phyloP scores from a whole-genome alignment of 495 filamentous ascomycete genomes.

The Oidiodendron maius region DNA sequence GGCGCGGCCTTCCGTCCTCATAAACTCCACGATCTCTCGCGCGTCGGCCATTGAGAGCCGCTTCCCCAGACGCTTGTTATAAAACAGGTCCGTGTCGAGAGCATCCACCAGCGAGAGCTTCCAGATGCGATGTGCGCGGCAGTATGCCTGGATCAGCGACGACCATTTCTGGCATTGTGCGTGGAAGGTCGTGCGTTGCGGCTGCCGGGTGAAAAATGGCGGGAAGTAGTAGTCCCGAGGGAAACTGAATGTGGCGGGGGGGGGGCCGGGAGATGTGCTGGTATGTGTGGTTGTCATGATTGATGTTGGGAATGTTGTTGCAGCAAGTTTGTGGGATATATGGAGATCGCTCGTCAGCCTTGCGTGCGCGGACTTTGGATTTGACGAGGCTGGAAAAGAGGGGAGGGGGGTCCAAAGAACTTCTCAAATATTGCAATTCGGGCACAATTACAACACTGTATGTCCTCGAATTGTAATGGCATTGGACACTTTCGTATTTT shows the following conservation, averaged over 20 bases:
- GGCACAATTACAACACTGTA: too few relatives aligned
- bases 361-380: too few relatives aligned
- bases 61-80: constrained; percentile 45
- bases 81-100: constrained; percentile 45
- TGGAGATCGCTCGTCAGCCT: too few relatives aligned
- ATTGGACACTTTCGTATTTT: too few relatives aligned
- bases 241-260: constrained; percentile 24
- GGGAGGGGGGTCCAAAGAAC: too few relatives aligned
- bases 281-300: neutral
- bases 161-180: constrained; percentile 82
- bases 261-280: too few relatives aligned
- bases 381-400: too few relatives aligned
- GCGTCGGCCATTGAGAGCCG: constrained; percentile 57
- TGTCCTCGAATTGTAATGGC: too few relatives aligned
- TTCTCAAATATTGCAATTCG: too few relatives aligned
- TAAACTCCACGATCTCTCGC: constrained; percentile 63
- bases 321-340: too few relatives aligned
- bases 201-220: constrained; percentile 75
- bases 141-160: constrained; percentile 78
- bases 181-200: constrained; percentile 66
- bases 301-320: too few relatives aligned
- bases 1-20: constrained; percentile 60
- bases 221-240: constrained; percentile 58
- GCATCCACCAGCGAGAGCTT: constrained; percentile 60
- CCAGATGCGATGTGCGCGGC: constrained; percentile 66